Evolutionary conservation across 139 green algal genomes (phyloP).

Genomic region (Auxenochlorella pyrenoidosa): DNA sequence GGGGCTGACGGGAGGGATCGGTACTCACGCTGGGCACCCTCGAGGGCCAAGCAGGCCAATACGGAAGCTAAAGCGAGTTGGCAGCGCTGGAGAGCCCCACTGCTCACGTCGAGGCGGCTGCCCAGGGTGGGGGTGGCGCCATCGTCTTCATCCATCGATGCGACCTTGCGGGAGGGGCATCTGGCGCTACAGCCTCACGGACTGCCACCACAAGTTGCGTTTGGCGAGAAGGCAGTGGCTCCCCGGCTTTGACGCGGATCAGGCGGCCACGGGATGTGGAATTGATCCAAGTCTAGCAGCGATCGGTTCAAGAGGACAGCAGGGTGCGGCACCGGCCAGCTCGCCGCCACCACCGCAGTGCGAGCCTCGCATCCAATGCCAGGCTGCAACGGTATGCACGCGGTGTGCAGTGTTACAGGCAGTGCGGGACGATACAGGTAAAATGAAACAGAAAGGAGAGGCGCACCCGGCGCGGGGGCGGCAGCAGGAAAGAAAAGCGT

Average conservation of each 20-base stretch:
- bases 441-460: slow-evolving; percentile 24
- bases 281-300: too few relatives aligned
- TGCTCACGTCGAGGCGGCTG: neutral
- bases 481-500: slow-evolving; percentile 3
- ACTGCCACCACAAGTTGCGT: too few relatives aligned
- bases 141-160: too few relatives aligned
- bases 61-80: neutral
- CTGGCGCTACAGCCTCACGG: too few relatives aligned
- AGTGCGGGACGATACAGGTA: slow-evolving; percentile 24
- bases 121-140: neutral
- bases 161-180: too few relatives aligned
- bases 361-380: neutral
- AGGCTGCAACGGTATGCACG: neutral
- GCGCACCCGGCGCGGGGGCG: neutral
- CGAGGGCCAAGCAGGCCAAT: neutral
- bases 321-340: neutral
- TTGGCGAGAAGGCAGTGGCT: too few relatives aligned
- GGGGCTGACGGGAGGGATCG: too few relatives aligned
- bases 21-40: too few relatives aligned
- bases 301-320: too few relatives aligned
- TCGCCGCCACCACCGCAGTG: too few relatives aligned
- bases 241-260: too few relatives aligned
- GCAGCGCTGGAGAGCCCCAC: neutral
- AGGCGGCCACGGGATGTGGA: too few relatives aligned
- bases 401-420: slow-evolving; percentile 10